Base-by-base conservation (phyloP, 495 filamentous ascomycete genomes). In the Penicillium alfredii region DNA sequence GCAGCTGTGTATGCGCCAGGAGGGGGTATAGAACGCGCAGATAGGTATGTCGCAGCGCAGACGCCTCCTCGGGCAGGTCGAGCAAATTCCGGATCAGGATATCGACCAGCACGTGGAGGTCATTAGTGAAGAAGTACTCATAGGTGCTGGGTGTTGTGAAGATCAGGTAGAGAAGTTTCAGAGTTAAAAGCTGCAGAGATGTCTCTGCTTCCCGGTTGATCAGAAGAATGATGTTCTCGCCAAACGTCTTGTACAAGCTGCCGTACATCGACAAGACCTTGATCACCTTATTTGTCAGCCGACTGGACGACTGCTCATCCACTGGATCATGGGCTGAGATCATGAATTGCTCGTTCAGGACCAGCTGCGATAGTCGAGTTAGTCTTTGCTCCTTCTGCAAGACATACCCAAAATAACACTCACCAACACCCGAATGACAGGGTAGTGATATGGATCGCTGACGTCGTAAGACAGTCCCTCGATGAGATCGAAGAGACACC, bases 311-410 rank as follows among this genome's bases (percentile, higher is more conserved):
- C 28, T 47, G 51, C 33, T 56, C 56, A 24, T 61, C 58, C 10
- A 58, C 55, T 6, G 80, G 72, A 25, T 78, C 67, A 26, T 76
- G 71, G 18, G 75, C 72, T 9, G 62, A 67, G 27, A 96, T 84
- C 86, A 98, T 94, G 65, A 94, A 98, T 61, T 98, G 92, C 53
- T 98, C 92, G 60, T 97, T 98, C 45, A 98, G 64, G 29, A 98
- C 88, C 47, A 98, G 76, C 88, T 97, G 53, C 17, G 8, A 33
- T 17, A 33, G 29, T 24, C 19, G 6, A 42, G 37, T 53, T 16
- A 54, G 49, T 30, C 11, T 37, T 14, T n/a, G n/a, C n/a, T n/a
- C n/a, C n/a, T n/a, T n/a, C n/a, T n/a, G n/a, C n/a, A n/a, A n/a
- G n/a, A n/a, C n/a, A n/a, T n/a, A 15, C 3, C 4, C 16, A 21